Conservation (phyloP, 2,329 filamentous ascomycete species). For the Ophiostoma tasmaniense region DNA sequence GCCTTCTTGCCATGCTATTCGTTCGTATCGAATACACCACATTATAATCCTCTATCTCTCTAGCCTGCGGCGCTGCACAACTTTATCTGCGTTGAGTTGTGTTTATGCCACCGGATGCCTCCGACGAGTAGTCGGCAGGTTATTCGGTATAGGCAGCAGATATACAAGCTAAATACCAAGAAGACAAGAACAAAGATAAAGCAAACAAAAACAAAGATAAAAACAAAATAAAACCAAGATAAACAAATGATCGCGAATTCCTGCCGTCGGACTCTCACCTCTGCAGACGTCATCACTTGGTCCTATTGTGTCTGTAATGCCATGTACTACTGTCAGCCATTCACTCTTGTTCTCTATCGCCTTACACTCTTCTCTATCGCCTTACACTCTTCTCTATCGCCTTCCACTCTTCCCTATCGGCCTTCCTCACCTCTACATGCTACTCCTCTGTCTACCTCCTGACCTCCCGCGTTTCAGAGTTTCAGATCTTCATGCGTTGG, state of each 20-base stretch:
- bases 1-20: too few species aligned
- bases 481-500: background rate
- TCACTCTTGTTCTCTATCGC: background rate
- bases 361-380: background rate
- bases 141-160: background rate
- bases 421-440: background rate
- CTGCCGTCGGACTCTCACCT: too few species aligned
- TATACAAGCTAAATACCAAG: too few species aligned
- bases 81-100: background rate
- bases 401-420: too few species aligned
- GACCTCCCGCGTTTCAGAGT: background rate
- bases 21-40: too few species aligned
- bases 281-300: too few species aligned
- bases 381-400: too few species aligned
- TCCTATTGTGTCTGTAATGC: background rate
- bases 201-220: too few species aligned
- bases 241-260: too few species aligned
- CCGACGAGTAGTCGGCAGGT: background rate
- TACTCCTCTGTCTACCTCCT: background rate
- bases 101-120: background rate
- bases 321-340: background rate
- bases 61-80: background rate
- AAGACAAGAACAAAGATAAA: too few species aligned
- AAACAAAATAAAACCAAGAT: too few species aligned
- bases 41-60: too few species aligned